A percentile compares a stretch with the other conserved stretches of the same genome.
Evolutionary conservation across 2,329 filamentous ascomycete genomes (phyloP).

Genomic region (Coniella lustricola): DNA sequence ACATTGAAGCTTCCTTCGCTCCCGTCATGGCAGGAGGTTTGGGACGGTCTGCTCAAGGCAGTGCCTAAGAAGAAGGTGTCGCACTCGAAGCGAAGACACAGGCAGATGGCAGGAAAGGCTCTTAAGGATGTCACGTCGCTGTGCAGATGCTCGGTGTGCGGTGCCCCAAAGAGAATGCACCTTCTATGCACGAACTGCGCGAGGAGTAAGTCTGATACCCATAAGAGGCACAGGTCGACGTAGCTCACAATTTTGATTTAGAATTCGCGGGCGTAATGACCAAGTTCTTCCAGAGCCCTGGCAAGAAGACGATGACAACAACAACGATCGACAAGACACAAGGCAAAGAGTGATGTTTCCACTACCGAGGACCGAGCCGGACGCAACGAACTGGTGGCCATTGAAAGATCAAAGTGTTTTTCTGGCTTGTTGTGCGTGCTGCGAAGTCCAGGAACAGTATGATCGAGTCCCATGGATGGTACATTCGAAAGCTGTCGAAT

Average conservation of each 20-base stretch:
- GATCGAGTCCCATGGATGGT: too few relatives aligned
- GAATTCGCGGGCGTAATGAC: constrained; percentile 16
- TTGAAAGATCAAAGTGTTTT: too few relatives aligned
- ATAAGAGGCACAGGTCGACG: not conserved
- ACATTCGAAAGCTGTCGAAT: too few relatives aligned
- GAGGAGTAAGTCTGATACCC: constrained; percentile 51
- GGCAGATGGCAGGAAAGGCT: constrained; percentile 93
- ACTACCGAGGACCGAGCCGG: not conserved
- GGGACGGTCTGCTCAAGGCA: constrained; percentile 85
- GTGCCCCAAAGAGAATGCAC: constrained; percentile 81
- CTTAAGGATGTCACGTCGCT: constrained; percentile 83
- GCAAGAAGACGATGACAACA: constrained; percentile 9
- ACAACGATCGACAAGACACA: constrained; percentile 9
- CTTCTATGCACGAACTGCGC: constrained; percentile 83
- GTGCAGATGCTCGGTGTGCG: constrained; percentile 86
- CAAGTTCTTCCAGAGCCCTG: not conserved
- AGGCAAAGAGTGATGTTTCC: not conserved
- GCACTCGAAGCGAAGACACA: constrained; percentile 86
- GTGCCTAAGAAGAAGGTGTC: constrained; percentile 99
- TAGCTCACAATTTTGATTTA: constrained; percentile 7
- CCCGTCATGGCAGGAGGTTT: constrained; percentile 69
- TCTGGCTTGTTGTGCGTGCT: too few relatives aligned
- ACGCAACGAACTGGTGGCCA: too few relatives aligned
- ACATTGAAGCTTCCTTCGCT: constrained; percentile 50
- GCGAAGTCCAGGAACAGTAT: too few relatives aligned